Evolutionary conservation across 352 stramenopile genomes (phyloP), one percentile per base, ranked within the genome.

Genomic region (Thalassiosira ordinaria): DNA sequence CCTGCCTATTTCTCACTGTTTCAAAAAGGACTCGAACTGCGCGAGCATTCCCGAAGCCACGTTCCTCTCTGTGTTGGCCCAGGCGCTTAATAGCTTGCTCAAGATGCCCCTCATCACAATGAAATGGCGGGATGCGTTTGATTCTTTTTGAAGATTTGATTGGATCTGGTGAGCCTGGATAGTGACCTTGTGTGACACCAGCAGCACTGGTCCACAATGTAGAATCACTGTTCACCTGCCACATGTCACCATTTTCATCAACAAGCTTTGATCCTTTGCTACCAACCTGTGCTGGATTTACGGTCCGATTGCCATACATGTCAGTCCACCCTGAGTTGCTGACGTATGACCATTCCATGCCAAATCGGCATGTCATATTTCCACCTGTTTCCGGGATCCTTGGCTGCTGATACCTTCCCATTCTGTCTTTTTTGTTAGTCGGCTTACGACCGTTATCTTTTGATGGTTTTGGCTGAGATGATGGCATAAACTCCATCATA

Each of bases 11-110:
- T 6, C 80, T 80, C 0, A 87, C 90, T 59, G 82, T 80, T 44
- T 96, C 92, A 26, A 97, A 90, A 7, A 95, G 51, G 20, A 94
- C 89, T 0, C 92, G 89, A 9, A 96, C 92, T 2, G 85, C 90
- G 3, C 93, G 90, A 13, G 95, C 94, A 78, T 97, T 97, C 0
- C 93, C 92, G 79, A 97, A 97, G 0, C 93, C 95, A 51, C 95
- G 96, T 0, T 85, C 74, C 0, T 90, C 91, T 29, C 86, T 85
- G 33, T 85, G 75, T 20, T 88, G 89, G 0, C 82, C 87, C 16
- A 97, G 77, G 11, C 93, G 84, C 24, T 91, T 92, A 1, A 92
- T 92, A 3, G 95, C 87, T 9, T 87, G 87, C 35, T 46, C 47
- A 24, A 78, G 69, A 9, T 78, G 47, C 35, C 46, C 29, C 3